A percentile compares a stretch with the other conserved stretches of the same genome.
Conservation (phyloP, 192 early-diverging fungal species). For the Mortierella antarctica region DNA sequence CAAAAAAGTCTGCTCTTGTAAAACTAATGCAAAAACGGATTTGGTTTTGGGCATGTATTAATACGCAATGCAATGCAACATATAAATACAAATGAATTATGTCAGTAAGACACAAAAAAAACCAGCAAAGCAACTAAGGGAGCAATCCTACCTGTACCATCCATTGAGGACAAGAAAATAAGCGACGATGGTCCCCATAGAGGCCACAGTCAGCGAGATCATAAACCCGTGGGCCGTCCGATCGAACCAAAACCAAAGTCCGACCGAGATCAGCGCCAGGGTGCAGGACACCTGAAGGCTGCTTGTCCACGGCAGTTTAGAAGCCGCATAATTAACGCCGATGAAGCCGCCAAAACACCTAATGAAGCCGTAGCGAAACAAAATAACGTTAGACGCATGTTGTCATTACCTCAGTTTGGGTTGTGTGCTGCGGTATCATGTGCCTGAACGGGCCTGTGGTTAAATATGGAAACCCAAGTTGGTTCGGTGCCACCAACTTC, state of each 20-base stretch:
- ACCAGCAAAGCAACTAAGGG: neutral
- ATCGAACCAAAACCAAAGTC: conserved; percentile 80
- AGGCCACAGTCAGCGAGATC: conserved; percentile 62
- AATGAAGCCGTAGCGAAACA: neutral
- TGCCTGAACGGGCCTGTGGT: neutral
- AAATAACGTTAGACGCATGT: neutral
- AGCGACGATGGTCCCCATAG: conserved; percentile 67
- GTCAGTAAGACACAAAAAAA: neutral
- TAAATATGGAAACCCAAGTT: too few species aligned
- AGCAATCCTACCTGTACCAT: conserved; percentile 63
- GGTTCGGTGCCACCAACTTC: conserved; percentile 1
- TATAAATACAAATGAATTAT: neutral
- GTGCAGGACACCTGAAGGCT: conserved; percentile 69
- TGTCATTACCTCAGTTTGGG: neutral
- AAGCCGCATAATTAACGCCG: conserved; percentile 73
- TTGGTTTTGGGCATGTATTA: neutral
- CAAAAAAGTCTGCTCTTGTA: conserved; percentile 73
- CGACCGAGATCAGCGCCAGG: conserved; percentile 66
- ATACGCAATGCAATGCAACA: neutral
- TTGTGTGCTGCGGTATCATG: conserved; percentile 6
- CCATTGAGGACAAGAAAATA: conserved; percentile 70
- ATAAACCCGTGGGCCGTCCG: conserved; percentile 74
- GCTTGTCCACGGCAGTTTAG: conserved; percentile 71
- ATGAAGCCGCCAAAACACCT: conserved; percentile 62
- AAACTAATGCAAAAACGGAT: conserved; percentile 58